phyloP scores from a whole-genome alignment of 306 rosid species.

The Vachellia pachyceras region DNA sequence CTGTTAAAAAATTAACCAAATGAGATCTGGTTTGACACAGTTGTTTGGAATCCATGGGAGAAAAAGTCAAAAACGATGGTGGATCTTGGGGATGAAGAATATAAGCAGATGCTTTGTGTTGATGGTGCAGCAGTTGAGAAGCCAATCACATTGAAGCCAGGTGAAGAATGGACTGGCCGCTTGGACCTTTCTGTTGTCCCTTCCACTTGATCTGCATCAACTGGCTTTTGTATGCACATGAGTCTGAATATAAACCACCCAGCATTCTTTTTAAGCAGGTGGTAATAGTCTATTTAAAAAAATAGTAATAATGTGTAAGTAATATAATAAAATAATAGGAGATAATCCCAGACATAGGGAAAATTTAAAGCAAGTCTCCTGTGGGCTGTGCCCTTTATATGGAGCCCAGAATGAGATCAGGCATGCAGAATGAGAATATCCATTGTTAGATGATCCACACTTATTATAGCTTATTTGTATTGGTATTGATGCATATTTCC shows the following conservation, averaged over 20 bases:
- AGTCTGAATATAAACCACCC: slow-evolving; percentile 34
- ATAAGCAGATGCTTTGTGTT: slow-evolving; percentile 83
- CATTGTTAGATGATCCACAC: not conserved
- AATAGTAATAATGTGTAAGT: slow-evolving; percentile 13
- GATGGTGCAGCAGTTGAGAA: slow-evolving; percentile 86
- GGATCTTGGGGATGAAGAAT: slow-evolving; percentile 91
- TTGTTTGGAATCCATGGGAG: slow-evolving; percentile 98
- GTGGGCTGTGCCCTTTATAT: not conserved
- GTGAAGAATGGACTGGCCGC: slow-evolving; percentile 92
- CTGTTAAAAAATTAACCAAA: slow-evolving; percentile 21
- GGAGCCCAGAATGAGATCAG: not conserved
- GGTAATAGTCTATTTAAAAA: not conserved
- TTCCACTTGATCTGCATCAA: slow-evolving; percentile 47
- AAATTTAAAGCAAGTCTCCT: not conserved
- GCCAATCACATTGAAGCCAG: slow-evolving; percentile 72
- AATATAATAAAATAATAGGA: slow-evolving; percentile 21
- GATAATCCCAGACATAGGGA: not conserved
- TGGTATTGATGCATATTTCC: not conserved
- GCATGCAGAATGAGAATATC: not conserved
- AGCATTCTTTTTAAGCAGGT: slow-evolving; percentile 35
- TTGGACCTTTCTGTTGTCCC: slow-evolving; percentile 68
- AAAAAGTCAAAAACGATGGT: slow-evolving; percentile 62
- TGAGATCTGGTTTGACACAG: slow-evolving; percentile 45
- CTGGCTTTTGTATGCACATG: not conserved
- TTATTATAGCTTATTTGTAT: not conserved